A percentile compares a stretch with the other conserved stretches of the same genome.
phyloP scores from a whole-genome alignment of 1,284 basidiomycete genomes.

The Fomitopsis palustris region DNA sequence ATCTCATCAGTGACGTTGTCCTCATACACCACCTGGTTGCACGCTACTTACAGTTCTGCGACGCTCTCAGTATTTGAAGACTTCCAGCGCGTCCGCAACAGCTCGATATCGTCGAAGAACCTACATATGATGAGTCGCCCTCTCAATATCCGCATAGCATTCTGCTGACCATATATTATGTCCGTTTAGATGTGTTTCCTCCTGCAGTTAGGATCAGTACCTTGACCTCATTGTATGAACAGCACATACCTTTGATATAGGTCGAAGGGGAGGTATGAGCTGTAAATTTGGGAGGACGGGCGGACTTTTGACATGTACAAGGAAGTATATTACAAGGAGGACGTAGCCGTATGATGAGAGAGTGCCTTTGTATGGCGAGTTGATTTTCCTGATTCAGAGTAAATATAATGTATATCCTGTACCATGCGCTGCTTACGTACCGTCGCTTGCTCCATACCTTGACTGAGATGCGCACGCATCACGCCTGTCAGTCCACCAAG shows the following conservation, averaged over 20 bases:
- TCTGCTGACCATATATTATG: conserved; percentile 75
- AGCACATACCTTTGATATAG: conserved; percentile 60
- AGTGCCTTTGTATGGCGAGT: conserved; percentile 96
- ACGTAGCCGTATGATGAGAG: conserved; percentile 98
- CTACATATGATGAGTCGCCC: conserved; percentile 32
- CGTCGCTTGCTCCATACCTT: conserved; percentile 99
- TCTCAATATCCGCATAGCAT: neutral
- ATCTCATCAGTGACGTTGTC: neutral
- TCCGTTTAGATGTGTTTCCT: conserved; percentile 83
- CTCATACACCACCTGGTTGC: neutral
- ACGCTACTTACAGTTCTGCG: conserved; percentile 75
- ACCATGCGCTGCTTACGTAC: conserved; percentile 32
- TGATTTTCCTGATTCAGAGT: conserved; percentile 75
- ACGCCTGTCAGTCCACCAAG: conserved; percentile 1
- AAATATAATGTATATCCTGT: neutral
- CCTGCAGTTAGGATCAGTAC: conserved; percentile 40
- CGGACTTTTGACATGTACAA: conserved; percentile 95
- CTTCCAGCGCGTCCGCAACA: conserved; percentile 87
- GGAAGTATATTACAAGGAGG: conserved; percentile 95
- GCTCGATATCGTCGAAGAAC: conserved; percentile 98
- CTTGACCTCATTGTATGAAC: conserved; percentile 6
- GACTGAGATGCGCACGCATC: conserved; percentile 45
- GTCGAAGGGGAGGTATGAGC: conserved; percentile 82
- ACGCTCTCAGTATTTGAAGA: conserved; percentile 92
- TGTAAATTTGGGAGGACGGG: conserved; percentile 91